Evolutionary conservation across 768 basidiomycete species (phyloP), one percentile per base, ranked within the genome.

Genomic region (Xerocomellus intermedius): DNA sequence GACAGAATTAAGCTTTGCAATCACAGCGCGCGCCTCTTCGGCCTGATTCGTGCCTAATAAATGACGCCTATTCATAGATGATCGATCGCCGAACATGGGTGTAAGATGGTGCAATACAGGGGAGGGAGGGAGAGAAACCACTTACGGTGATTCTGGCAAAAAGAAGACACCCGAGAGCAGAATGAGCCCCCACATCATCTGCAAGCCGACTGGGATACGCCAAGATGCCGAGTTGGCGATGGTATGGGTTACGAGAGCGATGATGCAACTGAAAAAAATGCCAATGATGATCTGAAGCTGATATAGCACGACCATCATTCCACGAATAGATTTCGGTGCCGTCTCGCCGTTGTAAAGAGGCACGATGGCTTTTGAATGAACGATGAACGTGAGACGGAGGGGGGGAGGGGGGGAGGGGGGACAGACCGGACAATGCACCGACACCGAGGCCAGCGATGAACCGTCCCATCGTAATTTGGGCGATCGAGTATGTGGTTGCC

Each of bases 341-440:
- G 87, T 86, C 71, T 91, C 88, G 30, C 88, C 87, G 59, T 87
- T 89, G 68, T 90, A 91, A 8, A 90, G 77, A 64, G 81, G 81
- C 6, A 83, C 81, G 48, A 82, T 80, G 33, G 78, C 79, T 79
- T 77, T 55, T 21, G 14, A n/a, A 36, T 32, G 37, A 52, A 30
- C 19, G 17, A 30, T 33, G 48, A 50, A 39, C 32, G 28, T 37
- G 38, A n/a, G 17, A n/a, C n/a, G n/a, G n/a, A n/a, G n/a, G n/a
- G n/a, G n/a, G n/a, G n/a, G n/a, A n/a, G n/a, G n/a, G n/a, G n/a
- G n/a, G n/a, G n/a, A 28, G 6, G 36, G 30, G 36, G 33, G 19
- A 24, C 48, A 10, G 28, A 59, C 58, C 58, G 4, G 57, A 59
- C 43, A 59, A 49, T 45, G 58, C 58, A 32, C 58, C 58, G 5